phyloP scores from a whole-genome alignment of 306 rosid genomes.

The Lotus japonicus region DNA sequence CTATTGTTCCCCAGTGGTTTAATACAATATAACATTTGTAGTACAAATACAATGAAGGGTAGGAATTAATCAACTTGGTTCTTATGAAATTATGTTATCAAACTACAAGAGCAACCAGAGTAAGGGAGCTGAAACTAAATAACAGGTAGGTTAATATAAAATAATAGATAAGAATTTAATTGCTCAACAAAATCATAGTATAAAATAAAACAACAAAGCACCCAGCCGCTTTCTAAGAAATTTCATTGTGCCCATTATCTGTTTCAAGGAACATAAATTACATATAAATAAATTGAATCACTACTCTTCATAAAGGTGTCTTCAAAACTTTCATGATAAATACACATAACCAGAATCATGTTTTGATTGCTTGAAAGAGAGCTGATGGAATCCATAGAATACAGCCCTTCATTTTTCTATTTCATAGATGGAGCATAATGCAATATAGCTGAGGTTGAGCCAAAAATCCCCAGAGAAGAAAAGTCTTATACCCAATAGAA shows the following conservation, averaged over 20 bases:
- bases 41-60: no score
- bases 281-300: constrained; percentile 10
- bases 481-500: background rate
- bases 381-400: background rate
- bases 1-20: no score
- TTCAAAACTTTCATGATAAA: constrained; percentile 10
- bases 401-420: background rate
- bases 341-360: background rate
- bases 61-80: no score
- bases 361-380: background rate
- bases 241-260: constrained; percentile 13
- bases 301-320: constrained; percentile 8
- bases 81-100: no score
- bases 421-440: background rate
- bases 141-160: background rate
- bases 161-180: constrained; percentile 1
- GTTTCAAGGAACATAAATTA: background rate
- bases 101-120: no score
- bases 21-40: no score
- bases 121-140: no score
- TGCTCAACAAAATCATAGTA: background rate
- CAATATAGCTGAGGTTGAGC: background rate
- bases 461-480: background rate
- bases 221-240: background rate
- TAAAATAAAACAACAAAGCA: constrained; percentile 8